Base-by-base conservation (phyloP, 306 rosid species). In the Pyrus betulifolia region DNA sequence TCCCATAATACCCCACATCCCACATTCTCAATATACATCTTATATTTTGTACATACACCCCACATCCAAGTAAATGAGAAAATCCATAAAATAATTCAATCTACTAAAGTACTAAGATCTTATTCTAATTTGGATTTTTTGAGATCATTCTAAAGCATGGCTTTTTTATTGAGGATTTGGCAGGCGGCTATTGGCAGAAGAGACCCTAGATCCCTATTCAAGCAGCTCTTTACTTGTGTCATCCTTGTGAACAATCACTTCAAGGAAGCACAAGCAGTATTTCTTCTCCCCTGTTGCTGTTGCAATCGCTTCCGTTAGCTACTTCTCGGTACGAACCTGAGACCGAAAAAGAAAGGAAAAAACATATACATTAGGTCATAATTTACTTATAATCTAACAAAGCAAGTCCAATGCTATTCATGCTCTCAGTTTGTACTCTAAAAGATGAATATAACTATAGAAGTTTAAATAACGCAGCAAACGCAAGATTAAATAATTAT, bases 171-270 rank as follows among this genome's bases (percentile, higher is more conserved):
- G 81, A 45, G 81, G 87, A 81, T 76, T 86, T 65, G 87, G 90
- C 11, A 80, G 77, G 21, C 84, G 79, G 70, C 84, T 70, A 71
- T 76, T 86, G 30, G 84, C 86, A 19, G 84, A 63, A n/a, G 51
- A 58, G 57, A 86, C 86, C 74, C 88, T 79, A 6, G 90, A 84
- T 7, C 88, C 89, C 83, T 88, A 86, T 64, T 81, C 90, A 28
- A 86, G 90, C 52, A 84, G 70, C 58, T 84, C 87, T 74, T 84
- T 84, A 74, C 86, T 82, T 3, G 90, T 82, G 54, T 86, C 87
- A 68, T 84, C 89, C 72, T 76, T 86, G 73, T 84, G 90, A 77
- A 25, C 27, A 79, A 81, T 82, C 52, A 84, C 84, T 74, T 86
- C 87, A 49, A 84, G 74, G 81, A 86, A 86, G 79, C 88, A 86